These are phyloP conservation scores for Talaromyces nanjingensis DNA, from an alignment of 495 filamentous ascomycete genomes.

Conservation along the genomic window DNA sequence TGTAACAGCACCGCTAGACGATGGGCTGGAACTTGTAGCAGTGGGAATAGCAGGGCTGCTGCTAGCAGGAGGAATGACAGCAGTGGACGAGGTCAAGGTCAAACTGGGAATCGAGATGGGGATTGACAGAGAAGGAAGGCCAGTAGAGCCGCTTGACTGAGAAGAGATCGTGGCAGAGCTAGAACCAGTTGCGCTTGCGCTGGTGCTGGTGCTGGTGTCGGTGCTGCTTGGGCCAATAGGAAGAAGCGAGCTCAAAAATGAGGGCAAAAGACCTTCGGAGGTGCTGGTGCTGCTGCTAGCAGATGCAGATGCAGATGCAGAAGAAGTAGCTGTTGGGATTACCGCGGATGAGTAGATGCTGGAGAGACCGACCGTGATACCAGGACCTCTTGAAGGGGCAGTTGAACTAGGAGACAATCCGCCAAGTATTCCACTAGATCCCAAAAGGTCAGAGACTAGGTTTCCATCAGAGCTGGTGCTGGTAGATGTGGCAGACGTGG, in stretches of 20 bases:
- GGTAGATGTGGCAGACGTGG: not conserved
- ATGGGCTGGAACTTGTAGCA: conserved; percentile 1
- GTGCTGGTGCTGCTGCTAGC: conserved; percentile 4
- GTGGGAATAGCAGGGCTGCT: conserved; percentile 16
- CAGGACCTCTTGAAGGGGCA: conserved; percentile 2
- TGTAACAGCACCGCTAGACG: not conserved
- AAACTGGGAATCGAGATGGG: conserved; percentile 1
- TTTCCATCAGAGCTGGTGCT: conserved; percentile 12
- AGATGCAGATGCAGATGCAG: conserved; percentile 5
- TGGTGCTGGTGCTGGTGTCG: conserved; percentile 4
- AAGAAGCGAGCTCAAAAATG: conserved; percentile 2
- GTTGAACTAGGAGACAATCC: conserved; percentile 2
- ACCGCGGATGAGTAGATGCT: conserved; percentile 14
- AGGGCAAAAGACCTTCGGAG: conserved; percentile 8
- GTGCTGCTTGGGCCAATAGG: conserved; percentile 11
- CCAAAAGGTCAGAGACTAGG: conserved; percentile 2
- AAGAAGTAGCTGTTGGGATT: conserved; percentile 12
- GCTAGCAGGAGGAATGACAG: conserved; percentile 8
- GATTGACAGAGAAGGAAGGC: conserved; percentile 7
- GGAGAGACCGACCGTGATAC: conserved; percentile 12
- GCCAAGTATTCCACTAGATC: conserved; percentile 6
- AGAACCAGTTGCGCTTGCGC: conserved; percentile 7
- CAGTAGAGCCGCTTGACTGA: not conserved
- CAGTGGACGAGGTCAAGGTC: conserved; percentile 4
- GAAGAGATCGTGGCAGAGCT: not conserved